Base-by-base conservation (phyloP, 1,284 basidiomycete species). In the Dichomitus squalens region DNA sequence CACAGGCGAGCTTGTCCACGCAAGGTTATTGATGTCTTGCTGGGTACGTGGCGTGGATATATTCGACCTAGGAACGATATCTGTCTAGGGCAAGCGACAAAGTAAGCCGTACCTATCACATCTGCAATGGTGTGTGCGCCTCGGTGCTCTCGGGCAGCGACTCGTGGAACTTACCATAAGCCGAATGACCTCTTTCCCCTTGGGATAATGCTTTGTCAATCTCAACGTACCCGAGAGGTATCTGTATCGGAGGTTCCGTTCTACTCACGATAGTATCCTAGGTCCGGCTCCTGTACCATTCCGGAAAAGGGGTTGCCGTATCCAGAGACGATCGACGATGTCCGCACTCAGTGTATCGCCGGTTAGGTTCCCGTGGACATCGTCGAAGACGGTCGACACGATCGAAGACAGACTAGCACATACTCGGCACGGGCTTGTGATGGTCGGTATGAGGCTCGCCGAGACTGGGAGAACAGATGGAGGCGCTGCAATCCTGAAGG, bases 321-420 rank as follows among this genome's bases (percentile, higher is more conserved):
- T 33, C 25, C 48, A 41, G 44, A 29, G 27, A 20, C 23, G 25
- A 21, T 48, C 27, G 35, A 39, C 23, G 31, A 43, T 34, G 34
- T 12, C 21, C 31, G 38, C 35, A 39, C 25, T n/a, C 27, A 29
- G 29, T n/a, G 7, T 23, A 29, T 25, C 18, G 20, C 16, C 12
- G n/a, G 29, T 31, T 16, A 34, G 11, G 33, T 38, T 44, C 40
- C 48, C 54, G 23, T 46, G 48, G 20, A 18, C n/a, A 20, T 38
- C 29, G 44, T 46, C 52, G 34, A 38, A 20, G 35, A 14, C 31
- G 44, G 38, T 39, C 29, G 21, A 36, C 50, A 47, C 43, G 12
- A 52, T 38, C 31, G 31, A 35, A 44, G 46, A 12, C 34, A 49
- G 27, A 23, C 50, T 57, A 57, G 50, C 48, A 48, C 55, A 52